phyloP scores from a whole-genome alignment of 75 land plant species.

The Sequoiadendron giganteum region DNA sequence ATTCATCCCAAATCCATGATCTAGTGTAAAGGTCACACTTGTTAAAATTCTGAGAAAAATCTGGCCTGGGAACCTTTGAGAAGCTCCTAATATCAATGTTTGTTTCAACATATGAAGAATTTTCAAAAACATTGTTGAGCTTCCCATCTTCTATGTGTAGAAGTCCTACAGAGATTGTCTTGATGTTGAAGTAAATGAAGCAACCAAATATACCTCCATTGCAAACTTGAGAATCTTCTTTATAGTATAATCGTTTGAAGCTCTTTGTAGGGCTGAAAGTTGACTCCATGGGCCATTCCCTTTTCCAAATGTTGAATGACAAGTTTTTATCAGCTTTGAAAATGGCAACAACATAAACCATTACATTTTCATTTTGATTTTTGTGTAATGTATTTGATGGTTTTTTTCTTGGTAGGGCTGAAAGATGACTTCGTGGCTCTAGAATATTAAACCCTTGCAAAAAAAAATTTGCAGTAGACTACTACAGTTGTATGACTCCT shows the following conservation, averaged over 20 bases:
- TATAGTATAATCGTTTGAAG: conserved; percentile 12
- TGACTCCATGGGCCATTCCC: too few relatives aligned
- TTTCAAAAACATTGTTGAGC: not conserved
- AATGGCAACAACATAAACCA: too few relatives aligned
- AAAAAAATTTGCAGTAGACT: not conserved
- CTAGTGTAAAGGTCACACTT: conserved; percentile 60
- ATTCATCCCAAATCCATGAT: conserved; percentile 67
- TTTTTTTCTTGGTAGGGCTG: too few relatives aligned
- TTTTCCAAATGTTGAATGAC: too few relatives aligned
- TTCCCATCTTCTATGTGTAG: not conserved
- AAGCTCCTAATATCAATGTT: not conserved
- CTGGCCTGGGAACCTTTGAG: not conserved
- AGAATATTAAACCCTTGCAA: not conserved
- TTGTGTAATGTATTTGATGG: too few relatives aligned
- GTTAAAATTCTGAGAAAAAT: not conserved
- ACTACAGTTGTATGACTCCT: not conserved
- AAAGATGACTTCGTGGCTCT: too few relatives aligned
- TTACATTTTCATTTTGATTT: too few relatives aligned
- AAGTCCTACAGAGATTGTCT: conserved; percentile 1
- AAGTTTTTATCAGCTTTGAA: too few relatives aligned
- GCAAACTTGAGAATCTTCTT: conserved; percentile 11
- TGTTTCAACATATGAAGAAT: conserved; percentile 1
- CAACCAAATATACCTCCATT: conserved; percentile 9
- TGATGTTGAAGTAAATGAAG: conserved; percentile 16
- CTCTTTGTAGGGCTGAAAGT: conserved; percentile 6